Evolutionary conservation across 176 grass and related monocot species (phyloP).

Genomic region (Aegilops speltoides): DNA sequence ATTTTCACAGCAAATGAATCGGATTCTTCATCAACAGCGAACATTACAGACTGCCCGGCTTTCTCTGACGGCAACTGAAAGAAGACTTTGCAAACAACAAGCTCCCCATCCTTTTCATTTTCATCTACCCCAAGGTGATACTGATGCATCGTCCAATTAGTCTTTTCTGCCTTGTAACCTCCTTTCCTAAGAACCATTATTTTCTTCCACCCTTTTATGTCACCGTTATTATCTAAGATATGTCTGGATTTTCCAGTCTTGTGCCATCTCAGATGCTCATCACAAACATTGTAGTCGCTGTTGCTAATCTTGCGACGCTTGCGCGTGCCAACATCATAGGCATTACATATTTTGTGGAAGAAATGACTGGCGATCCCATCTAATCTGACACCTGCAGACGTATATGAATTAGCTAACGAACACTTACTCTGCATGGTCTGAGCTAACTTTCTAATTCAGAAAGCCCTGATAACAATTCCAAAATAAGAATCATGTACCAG

Average conservation of each 20-base stretch:
- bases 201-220: constrained; percentile 87
- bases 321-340: constrained; percentile 66
- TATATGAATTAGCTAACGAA: constrained; percentile 26
- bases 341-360: constrained; percentile 79
- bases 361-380: constrained; percentile 74
- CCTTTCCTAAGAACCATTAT: constrained; percentile 76
- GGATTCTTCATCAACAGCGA: constrained; percentile 26
- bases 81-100: constrained; percentile 79
- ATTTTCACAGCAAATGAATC: constrained; percentile 37
- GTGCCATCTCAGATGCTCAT: constrained; percentile 75
- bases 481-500: constrained; percentile 45
- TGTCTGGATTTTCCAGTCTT: constrained; percentile 81
- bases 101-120: constrained; percentile 64
- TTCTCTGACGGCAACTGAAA: constrained; percentile 51
- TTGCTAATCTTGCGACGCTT: constrained; percentile 61
- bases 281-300: constrained; percentile 13
- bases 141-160: constrained; percentile 88
- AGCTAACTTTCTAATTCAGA: not conserved
- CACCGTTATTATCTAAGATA: constrained; percentile 41
- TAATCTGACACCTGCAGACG: constrained; percentile 52
- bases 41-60: constrained; percentile 36
- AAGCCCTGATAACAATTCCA: not conserved
- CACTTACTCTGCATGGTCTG: not conserved
- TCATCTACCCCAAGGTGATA: constrained; percentile 76
- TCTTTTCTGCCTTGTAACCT: constrained; percentile 56